Conservation (phyloP, 345 rosid species). For the Hibiscus syriacus region DNA sequence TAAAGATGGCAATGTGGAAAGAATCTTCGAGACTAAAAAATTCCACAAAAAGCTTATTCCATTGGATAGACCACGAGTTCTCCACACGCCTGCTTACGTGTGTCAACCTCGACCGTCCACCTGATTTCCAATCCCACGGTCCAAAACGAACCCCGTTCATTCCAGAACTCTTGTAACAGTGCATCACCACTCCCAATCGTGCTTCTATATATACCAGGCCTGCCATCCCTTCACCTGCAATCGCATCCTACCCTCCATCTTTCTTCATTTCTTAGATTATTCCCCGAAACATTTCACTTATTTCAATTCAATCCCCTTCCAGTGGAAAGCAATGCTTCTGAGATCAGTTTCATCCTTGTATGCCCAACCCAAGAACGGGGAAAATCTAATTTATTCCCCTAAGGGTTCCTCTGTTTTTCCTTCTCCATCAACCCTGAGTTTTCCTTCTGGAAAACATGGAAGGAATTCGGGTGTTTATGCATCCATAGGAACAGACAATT, state of each 20-base stretch:
- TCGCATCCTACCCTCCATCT: background rate
- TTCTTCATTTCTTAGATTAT: no score
- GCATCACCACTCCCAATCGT: no score
- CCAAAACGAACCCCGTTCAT: slow-evolving; percentile 12
- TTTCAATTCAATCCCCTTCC: background rate
- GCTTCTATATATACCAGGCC: slow-evolving; percentile 11
- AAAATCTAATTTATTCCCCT: slow-evolving; percentile 16
- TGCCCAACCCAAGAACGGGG: background rate
- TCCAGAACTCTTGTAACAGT: slow-evolving; percentile 24
- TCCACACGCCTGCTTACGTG: slow-evolving; percentile 60
- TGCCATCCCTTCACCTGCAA: background rate
- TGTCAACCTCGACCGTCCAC: slow-evolving; percentile 11
- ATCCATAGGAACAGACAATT: slow-evolving; percentile 12
- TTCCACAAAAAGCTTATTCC: slow-evolving; percentile 18
- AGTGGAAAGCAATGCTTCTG: slow-evolving; percentile 14
- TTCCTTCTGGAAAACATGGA: slow-evolving; percentile 7
- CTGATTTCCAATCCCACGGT: slow-evolving; percentile 33
- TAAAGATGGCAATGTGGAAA: slow-evolving; percentile 24
- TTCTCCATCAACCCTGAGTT: slow-evolving; percentile 17
- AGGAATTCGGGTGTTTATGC: slow-evolving; percentile 23
- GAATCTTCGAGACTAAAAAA: slow-evolving; percentile 10
- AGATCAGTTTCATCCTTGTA: slow-evolving; percentile 15
- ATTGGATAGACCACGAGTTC: slow-evolving; percentile 41
- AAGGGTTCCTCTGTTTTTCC: background rate
- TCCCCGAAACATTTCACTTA: no score